Evolutionary conservation across 305 asterid genomes (phyloP).

Genomic region (Fraxinus sp.): DNA sequence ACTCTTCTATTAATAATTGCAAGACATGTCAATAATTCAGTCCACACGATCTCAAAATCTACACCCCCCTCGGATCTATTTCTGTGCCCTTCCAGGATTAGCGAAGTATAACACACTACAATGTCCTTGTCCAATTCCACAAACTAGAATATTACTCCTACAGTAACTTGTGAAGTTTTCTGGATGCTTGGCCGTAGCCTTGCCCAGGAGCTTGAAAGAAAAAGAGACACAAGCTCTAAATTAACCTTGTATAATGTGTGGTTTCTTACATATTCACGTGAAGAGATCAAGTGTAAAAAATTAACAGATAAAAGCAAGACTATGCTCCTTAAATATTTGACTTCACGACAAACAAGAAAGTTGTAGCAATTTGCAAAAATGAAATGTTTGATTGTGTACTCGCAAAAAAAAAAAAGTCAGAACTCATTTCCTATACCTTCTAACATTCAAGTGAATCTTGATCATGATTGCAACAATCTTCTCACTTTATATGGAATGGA

Average conservation of each 20-base stretch:
- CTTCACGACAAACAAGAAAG: background rate
- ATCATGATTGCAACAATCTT: background rate
- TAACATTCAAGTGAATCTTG: background rate
- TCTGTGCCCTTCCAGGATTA: background rate
- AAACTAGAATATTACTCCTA: background rate
- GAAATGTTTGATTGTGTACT: background rate
- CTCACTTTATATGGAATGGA: background rate
- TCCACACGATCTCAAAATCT: background rate
- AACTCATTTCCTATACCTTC: background rate
- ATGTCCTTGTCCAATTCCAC: background rate
- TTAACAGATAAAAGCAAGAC: background rate
- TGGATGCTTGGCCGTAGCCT: background rate
- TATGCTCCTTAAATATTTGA: constrained; percentile 1
- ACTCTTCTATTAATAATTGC: background rate
- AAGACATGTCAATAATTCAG: background rate
- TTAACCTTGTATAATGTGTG: background rate
- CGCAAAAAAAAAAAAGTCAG: background rate
- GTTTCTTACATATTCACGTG: background rate
- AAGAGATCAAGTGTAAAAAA: background rate
- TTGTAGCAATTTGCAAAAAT: background rate
- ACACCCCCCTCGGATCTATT: background rate
- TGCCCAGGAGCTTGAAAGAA: background rate
- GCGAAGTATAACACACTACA: background rate
- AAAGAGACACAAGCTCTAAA: background rate
- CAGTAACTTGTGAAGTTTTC: background rate